Percentiles rank a stretch among this genome's conserved stretches.
These are phyloP conservation scores for Cichorium intybus DNA, from an alignment of 140 eudicot species.

Conservation along the genomic window DNA sequence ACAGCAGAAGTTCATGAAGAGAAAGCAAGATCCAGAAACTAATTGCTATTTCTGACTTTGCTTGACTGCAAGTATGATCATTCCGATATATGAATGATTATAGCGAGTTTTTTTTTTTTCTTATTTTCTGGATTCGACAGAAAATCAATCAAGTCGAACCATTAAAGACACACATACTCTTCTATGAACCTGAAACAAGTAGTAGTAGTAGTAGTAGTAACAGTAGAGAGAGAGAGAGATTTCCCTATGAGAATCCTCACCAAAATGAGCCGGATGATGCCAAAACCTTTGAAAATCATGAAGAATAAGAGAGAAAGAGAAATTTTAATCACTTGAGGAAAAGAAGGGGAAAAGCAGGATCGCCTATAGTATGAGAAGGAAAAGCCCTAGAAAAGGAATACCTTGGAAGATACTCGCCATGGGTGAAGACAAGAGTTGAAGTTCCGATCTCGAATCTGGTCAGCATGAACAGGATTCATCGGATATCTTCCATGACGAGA, in stretches of 20 bases:
- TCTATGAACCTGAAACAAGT: constrained; percentile 35
- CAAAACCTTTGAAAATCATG: constrained; percentile 45
- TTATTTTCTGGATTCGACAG: not conserved
- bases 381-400: constrained; percentile 14
- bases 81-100: not conserved
- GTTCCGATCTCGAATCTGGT: constrained; percentile 22
- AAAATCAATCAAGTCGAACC: not conserved
- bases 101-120: not conserved
- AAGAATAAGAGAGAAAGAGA: constrained; percentile 1
- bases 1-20: constrained; percentile 20
- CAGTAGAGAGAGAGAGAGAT: constrained; percentile 8
- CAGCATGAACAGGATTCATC: constrained; percentile 31
- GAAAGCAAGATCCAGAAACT: constrained; percentile 1
- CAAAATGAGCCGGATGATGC: constrained; percentile 55
- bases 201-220: constrained; percentile 1
- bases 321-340: not conserved
- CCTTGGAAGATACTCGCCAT: constrained; percentile 37
- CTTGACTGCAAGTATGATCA: not conserved
- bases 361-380: not conserved
- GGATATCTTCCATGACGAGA: constrained; percentile 3
- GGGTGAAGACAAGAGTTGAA: not conserved
- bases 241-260: constrained; percentile 74
- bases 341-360: not conserved
- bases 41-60: not conserved
- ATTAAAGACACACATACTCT: constrained; percentile 13